Evolutionary conservation across 192 early-diverging fungal species (phyloP).

Genomic region (Rhizoclosmatium globosum): DNA sequence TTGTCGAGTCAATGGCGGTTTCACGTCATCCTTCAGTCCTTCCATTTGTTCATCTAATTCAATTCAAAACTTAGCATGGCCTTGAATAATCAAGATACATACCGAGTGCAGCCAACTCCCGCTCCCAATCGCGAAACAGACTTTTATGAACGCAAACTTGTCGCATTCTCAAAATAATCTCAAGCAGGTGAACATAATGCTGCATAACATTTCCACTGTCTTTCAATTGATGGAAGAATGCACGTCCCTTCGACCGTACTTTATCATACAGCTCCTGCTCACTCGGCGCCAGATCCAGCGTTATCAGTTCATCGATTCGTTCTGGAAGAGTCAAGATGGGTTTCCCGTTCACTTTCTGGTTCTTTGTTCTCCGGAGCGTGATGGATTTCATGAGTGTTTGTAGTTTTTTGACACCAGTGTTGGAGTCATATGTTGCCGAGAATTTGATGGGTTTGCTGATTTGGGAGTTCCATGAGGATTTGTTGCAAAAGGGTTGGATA

Average conservation of each 20-base stretch:
- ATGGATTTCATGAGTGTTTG: constrained; percentile 77
- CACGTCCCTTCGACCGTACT: constrained; percentile 45
- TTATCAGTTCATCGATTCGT: constrained; percentile 40
- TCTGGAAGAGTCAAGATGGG: constrained; percentile 82
- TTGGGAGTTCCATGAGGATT: constrained; percentile 46
- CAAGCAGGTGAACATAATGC: constrained; percentile 57
- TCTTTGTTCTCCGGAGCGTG: constrained; percentile 89
- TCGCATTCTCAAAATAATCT: constrained; percentile 57
- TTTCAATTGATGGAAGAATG: constrained; percentile 44
- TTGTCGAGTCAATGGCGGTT: constrained; percentile 43
- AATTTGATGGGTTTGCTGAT: constrained; percentile 50
- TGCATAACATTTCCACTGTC: constrained; percentile 40
- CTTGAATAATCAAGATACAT: not conserved
- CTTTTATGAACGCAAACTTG: constrained; percentile 56
- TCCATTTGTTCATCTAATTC: constrained; percentile 29
- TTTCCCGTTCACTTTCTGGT: constrained; percentile 76
- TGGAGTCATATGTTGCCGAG: constrained; percentile 2
- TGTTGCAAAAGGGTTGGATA: constrained; percentile 63
- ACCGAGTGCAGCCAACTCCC: constrained; percentile 35
- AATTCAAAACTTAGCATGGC: not conserved
- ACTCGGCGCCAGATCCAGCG: constrained; percentile 44
- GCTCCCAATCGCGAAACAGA: constrained; percentile 46
- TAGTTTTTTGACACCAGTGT: constrained; percentile 46
- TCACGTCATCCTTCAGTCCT: constrained; percentile 24
- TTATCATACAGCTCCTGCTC: constrained; percentile 56